These are phyloP conservation scores for Exserohilum turcica DNA, from an alignment of 2,329 filamentous ascomycete species.

Conservation along the genomic window DNA sequence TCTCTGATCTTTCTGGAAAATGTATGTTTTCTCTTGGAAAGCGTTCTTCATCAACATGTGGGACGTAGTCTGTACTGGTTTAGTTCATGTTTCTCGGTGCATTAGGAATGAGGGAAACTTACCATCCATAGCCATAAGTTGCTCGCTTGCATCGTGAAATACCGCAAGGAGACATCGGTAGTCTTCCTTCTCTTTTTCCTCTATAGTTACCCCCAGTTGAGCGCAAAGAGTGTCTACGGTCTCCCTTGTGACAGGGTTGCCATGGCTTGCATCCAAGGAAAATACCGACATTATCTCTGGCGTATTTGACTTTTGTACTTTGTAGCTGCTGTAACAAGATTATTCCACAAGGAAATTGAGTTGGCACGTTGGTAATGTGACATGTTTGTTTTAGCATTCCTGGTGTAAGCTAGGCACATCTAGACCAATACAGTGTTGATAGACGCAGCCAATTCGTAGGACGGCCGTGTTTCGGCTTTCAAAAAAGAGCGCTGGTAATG, in stretches of 20 bases:
- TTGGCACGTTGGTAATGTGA: neutral
- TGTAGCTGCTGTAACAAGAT: neutral
- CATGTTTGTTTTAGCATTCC: too few relatives aligned
- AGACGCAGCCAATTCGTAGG: neutral
- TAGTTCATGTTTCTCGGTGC: neutral
- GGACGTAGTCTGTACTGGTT: slow-evolving; percentile 38
- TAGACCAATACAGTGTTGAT: too few relatives aligned
- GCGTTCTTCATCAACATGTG: slow-evolving; percentile 37
- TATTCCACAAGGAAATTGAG: neutral
- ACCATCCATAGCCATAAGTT: slow-evolving; percentile 45
- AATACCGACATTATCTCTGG: slow-evolving; percentile 46
- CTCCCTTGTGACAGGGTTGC: slow-evolving; percentile 43
- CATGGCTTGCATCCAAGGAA: slow-evolving; percentile 39
- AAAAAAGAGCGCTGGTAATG: neutral
- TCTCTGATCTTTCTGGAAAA: slow-evolving; percentile 41
- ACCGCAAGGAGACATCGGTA: slow-evolving; percentile 47
- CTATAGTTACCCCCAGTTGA: slow-evolving; percentile 40
- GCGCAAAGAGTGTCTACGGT: slow-evolving; percentile 42
- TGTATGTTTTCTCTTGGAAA: slow-evolving; percentile 42
- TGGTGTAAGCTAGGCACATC: too few relatives aligned
- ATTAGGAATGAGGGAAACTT: slow-evolving; percentile 30
- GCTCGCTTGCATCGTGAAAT: slow-evolving; percentile 48
- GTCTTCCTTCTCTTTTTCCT: slow-evolving; percentile 46
- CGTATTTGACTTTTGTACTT: neutral
- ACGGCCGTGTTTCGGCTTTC: neutral